Percentiles rank a stretch among this genome's conserved stretches.
phyloP scores from a whole-genome alignment of 1,139 yeast genomes.

The Zygosaccharomyces pseudobailii region DNA sequence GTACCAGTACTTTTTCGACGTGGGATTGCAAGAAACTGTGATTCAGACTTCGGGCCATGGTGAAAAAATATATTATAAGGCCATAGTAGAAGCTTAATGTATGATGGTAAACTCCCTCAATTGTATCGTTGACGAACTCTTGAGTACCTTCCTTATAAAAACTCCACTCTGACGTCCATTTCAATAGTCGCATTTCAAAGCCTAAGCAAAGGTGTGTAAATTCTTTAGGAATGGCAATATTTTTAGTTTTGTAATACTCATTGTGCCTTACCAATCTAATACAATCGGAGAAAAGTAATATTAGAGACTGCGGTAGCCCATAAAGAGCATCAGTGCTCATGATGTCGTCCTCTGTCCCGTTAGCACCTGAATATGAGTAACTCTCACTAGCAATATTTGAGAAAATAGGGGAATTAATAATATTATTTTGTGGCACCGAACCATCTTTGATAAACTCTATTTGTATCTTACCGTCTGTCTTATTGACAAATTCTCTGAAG shows the following conservation, averaged over 20 bases:
- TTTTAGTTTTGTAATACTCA: conserved; percentile 42
- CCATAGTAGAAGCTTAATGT: conserved; percentile 76
- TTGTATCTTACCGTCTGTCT: conserved; percentile 24
- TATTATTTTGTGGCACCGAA: not conserved
- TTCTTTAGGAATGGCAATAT: conserved; percentile 30
- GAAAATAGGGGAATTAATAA: conserved; percentile 21
- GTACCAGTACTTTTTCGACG: conserved; percentile 57
- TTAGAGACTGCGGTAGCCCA: conserved; percentile 79
- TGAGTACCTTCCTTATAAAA: conserved; percentile 24
- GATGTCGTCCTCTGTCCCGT: conserved; percentile 36
- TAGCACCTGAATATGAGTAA: conserved; percentile 33
- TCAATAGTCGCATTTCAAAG: conserved; percentile 48
- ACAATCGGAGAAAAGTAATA: conserved; percentile 64
- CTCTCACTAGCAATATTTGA: conserved; percentile 23
- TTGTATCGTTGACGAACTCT: conserved; percentile 45
- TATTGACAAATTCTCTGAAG: conserved; percentile 22
- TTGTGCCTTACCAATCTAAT: conserved; percentile 62
- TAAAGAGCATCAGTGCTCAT: conserved; percentile 77
- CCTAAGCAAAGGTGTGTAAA: conserved; percentile 44
- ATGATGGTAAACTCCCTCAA: conserved; percentile 79
- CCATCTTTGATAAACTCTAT: conserved; percentile 18
- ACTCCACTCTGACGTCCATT: conserved; percentile 61
- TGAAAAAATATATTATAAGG: conserved; percentile 65
- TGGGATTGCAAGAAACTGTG: conserved; percentile 43
- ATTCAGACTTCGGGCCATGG: conserved; percentile 57